Base-by-base conservation (phyloP, 371 early-diverging fungal species). In the Fennellomyces sp. region DNA sequence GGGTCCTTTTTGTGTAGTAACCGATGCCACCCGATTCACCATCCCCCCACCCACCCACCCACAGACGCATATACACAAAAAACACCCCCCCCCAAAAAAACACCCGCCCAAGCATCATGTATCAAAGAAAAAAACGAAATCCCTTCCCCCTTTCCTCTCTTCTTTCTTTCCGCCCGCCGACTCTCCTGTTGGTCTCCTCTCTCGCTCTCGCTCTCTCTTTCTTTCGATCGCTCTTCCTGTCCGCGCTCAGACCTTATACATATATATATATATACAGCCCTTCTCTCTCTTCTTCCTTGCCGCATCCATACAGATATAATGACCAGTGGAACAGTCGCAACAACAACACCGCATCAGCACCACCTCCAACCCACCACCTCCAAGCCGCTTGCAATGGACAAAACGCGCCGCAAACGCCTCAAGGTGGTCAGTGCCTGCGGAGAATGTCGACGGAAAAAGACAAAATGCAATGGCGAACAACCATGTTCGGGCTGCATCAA, bases 401-500 rank as follows among this genome's bases (percentile, higher is more conserved):
- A 64, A 41, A 69, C 77, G 21, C 61, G 72, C 45, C 67, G 77
- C 30, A 77, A 77, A 52, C 62, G 78, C 33, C 66, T 77, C 52
- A 74, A 74, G 51, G 71, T 70, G 4, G 58, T 64, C 12, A 70
- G 68, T 48, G 75, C 75, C 19, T 84, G 85, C 54, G 62, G 76
- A 21, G 82, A 82, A 58, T 85, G 86, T 60, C 72, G 86, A 51
- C 73, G 84, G 12, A 82, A 82, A 68, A 85, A 85, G 52, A 82
- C 81, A 47, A 83, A 83, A 68, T 85, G 86, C 52, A 68, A 70
- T 61, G 68, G 75, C 13, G 71, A 74, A 41, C 65, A 58, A 15
- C 70, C 69, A 17, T 74, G 75, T 33, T 38, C 57, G 15, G 65
- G 68, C 12, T 77, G 78, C 58, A 63, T 65, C n/a, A 77, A 77